Evolutionary conservation across 148 eudicot species (phyloP), one percentile per base, ranked within the genome.

Genomic region (Persicaria tinctoria): DNA sequence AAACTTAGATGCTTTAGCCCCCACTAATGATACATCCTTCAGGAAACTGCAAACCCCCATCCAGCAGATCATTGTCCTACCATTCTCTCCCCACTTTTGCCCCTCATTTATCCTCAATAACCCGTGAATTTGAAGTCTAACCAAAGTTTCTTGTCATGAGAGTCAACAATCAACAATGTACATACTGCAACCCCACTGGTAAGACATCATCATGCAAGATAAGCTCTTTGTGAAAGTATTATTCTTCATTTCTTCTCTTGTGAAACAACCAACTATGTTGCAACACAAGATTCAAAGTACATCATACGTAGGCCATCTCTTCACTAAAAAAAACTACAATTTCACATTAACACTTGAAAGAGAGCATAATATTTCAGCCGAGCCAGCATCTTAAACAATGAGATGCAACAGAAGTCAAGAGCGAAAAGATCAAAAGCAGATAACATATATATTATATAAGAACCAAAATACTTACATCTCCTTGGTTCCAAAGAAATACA

Each of bases 401-500:
- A 59, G 32, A 59, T 18, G 20, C 48, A 66, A 16, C 48, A 66
- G 9, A 41, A 9, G 3, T 63, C 70, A 66, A 59, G 20, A 44
- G 18, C 11, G 6, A 64, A 64, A 64, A 64, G 10, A 23, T 23
- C 44, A 23, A 38, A 32, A 41, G 47, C 5, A 44, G 18, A 38
- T n/a, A 1, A 41, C 8, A 66, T 5, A 66, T 38, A 66, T 66
- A 32, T 32, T 32, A 32, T 32, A 32, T 32, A 32, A 32, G 70
- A 41, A 5, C 13, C 46, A 23, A 74, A 47, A 76, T 70, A 87
- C 99, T 95, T 85, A 95, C 99, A 95, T 90, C 85, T 95, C 97
- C 79, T 86, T 78, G 17, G 96, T 90, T 69, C 97, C 99, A 80
- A 90, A 95, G 78, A 95, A 95, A 81, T 77, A 80, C 13, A 95